Evolutionary conservation across 2,329 filamentous ascomycete species (phyloP), one percentile per base, ranked within the genome.

Genomic region (Capronia epimyces): DNA sequence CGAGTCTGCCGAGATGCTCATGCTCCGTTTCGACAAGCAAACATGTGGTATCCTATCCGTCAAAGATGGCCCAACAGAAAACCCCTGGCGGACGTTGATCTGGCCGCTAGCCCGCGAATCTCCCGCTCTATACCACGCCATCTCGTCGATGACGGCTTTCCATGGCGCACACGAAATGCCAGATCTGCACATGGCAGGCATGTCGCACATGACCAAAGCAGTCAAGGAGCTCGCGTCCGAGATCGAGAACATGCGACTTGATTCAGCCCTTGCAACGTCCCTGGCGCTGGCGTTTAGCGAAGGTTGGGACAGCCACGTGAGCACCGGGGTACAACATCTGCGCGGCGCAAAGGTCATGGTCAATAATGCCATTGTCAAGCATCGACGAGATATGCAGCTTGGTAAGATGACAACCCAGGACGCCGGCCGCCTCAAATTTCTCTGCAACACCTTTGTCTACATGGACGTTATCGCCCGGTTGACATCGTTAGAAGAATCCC

Each of bases 381-480:
- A 77, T 62, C 66, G 68, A 56, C 64, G 64, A 25, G 51, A 56
- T 34, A 47, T 58, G 50, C 53, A 58, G 40, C 9, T 49, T 10
- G 56, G 56, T 7, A 44, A 54, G 31, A 53, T 59, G 44, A 68
- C 66, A 5, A 58, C 64, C 3, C 66, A 67, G 43, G 60, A 63
- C 4, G 63, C 60, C 3, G 50, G 71, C 25, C 71, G 81, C 6
- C 68, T 87, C 20, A 79, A 79, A 49, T 87, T 87, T 59, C 70
- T 87, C 15, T 84, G 81, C 67, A 86, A 86, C 62, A 81, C 80
- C 3, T 87, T 82, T 80, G 75, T 86, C 6, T 87, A 87, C 61
- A 83, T 86, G 77, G 82, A 86, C 63, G 84, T 87, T 22, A 82
- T 87, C 55, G 80, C 83, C 20, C 77, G 83, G 12, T 68, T 87